Evolutionary conservation across 768 basidiomycete genomes (phyloP), one percentile per base, ranked within the genome.

Genomic region (Boletus rubroflammeus): DNA sequence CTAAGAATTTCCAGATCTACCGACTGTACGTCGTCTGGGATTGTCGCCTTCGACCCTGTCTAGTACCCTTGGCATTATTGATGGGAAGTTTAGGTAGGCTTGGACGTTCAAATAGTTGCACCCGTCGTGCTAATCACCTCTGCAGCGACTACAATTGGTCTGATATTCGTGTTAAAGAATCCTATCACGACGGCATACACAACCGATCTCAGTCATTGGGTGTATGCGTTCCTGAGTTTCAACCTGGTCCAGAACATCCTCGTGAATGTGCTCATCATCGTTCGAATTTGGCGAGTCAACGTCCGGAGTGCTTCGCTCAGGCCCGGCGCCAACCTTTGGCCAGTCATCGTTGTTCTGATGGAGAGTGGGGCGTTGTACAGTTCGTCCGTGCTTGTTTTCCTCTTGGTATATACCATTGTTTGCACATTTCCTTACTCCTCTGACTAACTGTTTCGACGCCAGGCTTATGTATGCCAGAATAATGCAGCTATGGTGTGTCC

Each of bases 331-430:
- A 28, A 3, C 15, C 31, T 56, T 47, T 46, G 50, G 50, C 44
- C 55, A 3, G 19, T 47, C 39, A 47, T 52, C 19, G 1, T 51
- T n/a, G 50, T 52, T 21, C 32, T 56, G 5, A 28, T 56, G 55
- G 55, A 56, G 25, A 56, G 55, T 35, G 55, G 55, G 19, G 50
- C 55, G 5, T 23, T 56, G 26, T 56, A 56, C n/a, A 56, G 55
- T 31, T 56, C 55, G 9, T 41, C 45, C 11, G 6, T 56, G 13
- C 35, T 52, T 10, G 25, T 47, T 31, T 47, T 52, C 25, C 55
- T 56, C 31, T 15, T 56, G 31, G 55, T 56, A 35, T 23, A 21
- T 36, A 13, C 7, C 48, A 11, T 35, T 1, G 3, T 36, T 23
- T 47, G 8, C 13, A 21, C 5, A 19, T 32, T 34, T 11, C 23